Evolutionary conservation across 768 basidiomycete genomes (phyloP), one percentile per base, ranked within the genome.

Genomic region (Amanita polypyramis): DNA sequence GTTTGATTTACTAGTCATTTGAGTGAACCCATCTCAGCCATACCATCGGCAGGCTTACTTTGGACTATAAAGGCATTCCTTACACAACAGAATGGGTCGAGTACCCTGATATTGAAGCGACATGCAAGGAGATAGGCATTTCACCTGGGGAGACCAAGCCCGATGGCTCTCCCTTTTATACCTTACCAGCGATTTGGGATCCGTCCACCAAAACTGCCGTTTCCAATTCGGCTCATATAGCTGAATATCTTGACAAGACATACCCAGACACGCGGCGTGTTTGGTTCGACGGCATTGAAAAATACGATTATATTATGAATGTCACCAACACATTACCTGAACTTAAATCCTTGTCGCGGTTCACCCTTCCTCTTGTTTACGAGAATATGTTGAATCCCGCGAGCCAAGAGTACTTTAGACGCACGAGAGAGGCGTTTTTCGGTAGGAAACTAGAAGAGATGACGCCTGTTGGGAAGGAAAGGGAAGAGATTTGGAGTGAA

Each of bases 21-120:
- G n/a, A 5, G 10, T 30, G 6, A 1, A 9, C 12, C 4, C 20
- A 27, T 42, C 5, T 29, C 25, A 25, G 4, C 27, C 20, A 42
- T 7, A 9, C 15, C 7, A 4, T 21, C 27, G 19, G 20, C 23
- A 66, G 66, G 50, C 62, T 60, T 25, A 53, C 55, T 1, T 52
- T 70, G 14, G 66, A 68, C 53, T 60, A 55, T 52, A 66, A 67
- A 41, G 56, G 54, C 2, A 49, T 68, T n/a, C 51, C 67, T 0
- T 71, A 69, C 58, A 64, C 61, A 52, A 75, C 73, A 1, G 63
- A 63, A 43, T 76, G 74, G 74, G 58, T 76, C 41, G 76, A 76
- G 50, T 73, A 62, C 50, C 72, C 73, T 4, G 73, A 78, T 44
- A 70, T 80, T 47, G 67, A 50, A 37, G 36, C 50, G 0, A 51